Evolutionary conservation across 2,329 filamentous ascomycete genomes (phyloP).

Genomic region (Microdochium trichocladiopsis): DNA sequence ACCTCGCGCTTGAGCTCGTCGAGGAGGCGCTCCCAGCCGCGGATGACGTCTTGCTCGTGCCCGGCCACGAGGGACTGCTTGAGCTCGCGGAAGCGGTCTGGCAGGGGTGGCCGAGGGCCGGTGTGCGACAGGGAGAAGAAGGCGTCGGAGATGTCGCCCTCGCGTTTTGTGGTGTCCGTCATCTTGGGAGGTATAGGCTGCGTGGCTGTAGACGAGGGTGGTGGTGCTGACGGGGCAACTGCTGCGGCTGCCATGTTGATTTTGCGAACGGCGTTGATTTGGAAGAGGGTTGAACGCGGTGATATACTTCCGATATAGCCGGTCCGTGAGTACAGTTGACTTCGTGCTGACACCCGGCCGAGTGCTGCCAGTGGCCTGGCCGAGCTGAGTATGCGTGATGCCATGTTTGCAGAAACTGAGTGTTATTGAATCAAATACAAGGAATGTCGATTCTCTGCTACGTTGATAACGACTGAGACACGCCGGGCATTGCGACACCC

Average conservation of each 20-base stretch:
- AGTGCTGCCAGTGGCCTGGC: too few relatives aligned
- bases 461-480: too few relatives aligned
- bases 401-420: too few relatives aligned
- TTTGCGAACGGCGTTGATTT: too few relatives aligned
- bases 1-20: constrained; percentile 37
- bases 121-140: constrained; percentile 52
- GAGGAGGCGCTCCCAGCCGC: constrained; percentile 43
- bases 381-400: too few relatives aligned
- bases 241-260: background rate
- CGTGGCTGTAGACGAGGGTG: background rate
- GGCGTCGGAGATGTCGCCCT: constrained; percentile 56
- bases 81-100: constrained; percentile 46
- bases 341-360: too few relatives aligned
- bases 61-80: constrained; percentile 46
- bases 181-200: constrained; percentile 1
- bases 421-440: too few relatives aligned
- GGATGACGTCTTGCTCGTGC: constrained; percentile 36
- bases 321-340: too few relatives aligned
- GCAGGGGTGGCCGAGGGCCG: constrained; percentile 33
- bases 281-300: too few relatives aligned
- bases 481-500: too few relatives aligned
- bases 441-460: too few relatives aligned
- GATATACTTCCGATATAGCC: too few relatives aligned
- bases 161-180: constrained; percentile 34
- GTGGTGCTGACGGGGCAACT: background rate